phyloP scores from a whole-genome alignment of 2,329 filamentous ascomycete species.

The Talaromyces sp. region DNA sequence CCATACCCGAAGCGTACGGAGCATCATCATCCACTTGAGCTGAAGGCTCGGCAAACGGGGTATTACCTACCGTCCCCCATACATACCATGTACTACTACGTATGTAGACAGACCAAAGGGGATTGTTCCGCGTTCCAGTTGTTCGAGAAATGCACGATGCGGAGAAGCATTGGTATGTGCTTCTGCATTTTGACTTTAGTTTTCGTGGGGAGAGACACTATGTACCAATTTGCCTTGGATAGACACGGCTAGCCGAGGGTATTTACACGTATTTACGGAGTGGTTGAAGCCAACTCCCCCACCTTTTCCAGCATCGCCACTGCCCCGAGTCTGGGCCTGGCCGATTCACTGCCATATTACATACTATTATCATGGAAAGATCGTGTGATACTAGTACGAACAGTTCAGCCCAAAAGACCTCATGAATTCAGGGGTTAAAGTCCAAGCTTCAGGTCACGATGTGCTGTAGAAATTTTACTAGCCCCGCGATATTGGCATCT shows the following conservation, averaged over 20 bases:
- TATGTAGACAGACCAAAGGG: background rate
- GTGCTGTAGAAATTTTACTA: background rate
- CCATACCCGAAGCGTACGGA: slow-evolving; percentile 1
- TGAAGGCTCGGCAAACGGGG: background rate
- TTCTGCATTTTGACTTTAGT: background rate
- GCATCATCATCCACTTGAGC: slow-evolving; percentile 1
- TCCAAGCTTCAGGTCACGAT: slow-evolving; percentile 5
- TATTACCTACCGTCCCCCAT: background rate
- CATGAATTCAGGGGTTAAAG: background rate
- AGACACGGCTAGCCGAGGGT: slow-evolving; percentile 15
- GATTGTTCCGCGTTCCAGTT: background rate
- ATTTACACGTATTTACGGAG: background rate
- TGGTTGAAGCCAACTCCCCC: background rate
- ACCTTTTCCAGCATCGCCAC: slow-evolving; percentile 5
- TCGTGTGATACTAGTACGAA: background rate
- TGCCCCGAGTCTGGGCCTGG: background rate
- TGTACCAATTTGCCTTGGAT: background rate
- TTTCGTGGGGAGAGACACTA: slow-evolving; percentile 11
- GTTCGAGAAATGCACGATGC: background rate
- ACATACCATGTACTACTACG: background rate
- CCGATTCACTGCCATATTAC: background rate
- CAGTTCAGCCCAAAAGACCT: background rate
- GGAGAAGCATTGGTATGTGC: slow-evolving; percentile 7
- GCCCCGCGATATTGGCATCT: background rate
- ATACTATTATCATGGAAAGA: background rate